Base-by-base conservation (phyloP, 345 rosid genomes). In the Fremontodendron californicum region DNA sequence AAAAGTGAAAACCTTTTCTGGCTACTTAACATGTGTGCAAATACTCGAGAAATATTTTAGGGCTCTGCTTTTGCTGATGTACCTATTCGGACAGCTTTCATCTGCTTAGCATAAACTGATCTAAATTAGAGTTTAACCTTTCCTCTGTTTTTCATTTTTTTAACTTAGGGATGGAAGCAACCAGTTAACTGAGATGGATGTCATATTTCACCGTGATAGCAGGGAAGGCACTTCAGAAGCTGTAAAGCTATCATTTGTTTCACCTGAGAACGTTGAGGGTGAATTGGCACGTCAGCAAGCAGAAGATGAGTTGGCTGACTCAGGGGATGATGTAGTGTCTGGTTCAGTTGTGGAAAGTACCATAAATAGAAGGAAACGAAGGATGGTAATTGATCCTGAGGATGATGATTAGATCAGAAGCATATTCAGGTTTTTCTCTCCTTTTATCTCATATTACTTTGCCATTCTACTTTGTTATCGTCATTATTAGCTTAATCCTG, bases 371-470 rank as follows among this genome's bases (percentile, higher is more conserved):
- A 88, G 96, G 79, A 91, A 87, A 75, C 3, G 85, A 84, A 88
- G 90, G 83, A 84, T 92, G 86, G 87, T 89, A 40, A 70, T 90
- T 71, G 97, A 90, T 79, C 60, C 21, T 9, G 91, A 87, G 45
- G 94, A 89, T 45, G 93, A 92, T 77, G 97, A 93, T 65, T 87
- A 83, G 78, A 65, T 71, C 58, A 33, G 73, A 74, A 39, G 35
- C 68, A 78, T 23, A 42, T 67, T 21, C 33, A 67, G 52, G 52
- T 67, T 67, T n/a, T n/a, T n/a, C n/a, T n/a, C n/a, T n/a, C n/a
- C n/a, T n/a, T n/a, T n/a, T 12, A 10, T 10, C 29, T 11, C 19
- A 11, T 23, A 0, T n/a, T 51, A 5, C 9, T 51, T 57, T 57
- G 62, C 7, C 48, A 9, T 65, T 29, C 9, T 31, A 62, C 40